Conservation (phyloP, 306 rosid species). For the Macrotyloma uniflorum region DNA sequence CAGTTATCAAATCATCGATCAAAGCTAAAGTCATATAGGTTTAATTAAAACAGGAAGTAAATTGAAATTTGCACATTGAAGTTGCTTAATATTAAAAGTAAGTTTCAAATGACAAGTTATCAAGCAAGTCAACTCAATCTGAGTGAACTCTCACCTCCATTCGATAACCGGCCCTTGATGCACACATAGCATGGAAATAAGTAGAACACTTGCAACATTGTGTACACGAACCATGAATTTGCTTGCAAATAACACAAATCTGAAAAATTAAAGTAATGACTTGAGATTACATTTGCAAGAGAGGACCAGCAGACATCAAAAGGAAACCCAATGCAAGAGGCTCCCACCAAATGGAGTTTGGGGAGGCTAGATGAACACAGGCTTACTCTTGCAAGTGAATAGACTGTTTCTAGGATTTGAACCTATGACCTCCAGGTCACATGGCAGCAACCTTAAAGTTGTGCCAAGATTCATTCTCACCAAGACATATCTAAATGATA, state of each 20-base stretch:
- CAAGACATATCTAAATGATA: constrained; percentile 28
- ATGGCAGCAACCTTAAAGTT: neutral
- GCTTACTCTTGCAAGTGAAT: neutral
- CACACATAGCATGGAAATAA: constrained; percentile 99
- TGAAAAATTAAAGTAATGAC: constrained; percentile 50
- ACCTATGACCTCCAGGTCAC: neutral
- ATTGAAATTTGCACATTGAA: constrained; percentile 26
- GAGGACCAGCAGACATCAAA: constrained; percentile 22
- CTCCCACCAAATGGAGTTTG: neutral
- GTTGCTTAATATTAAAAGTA: neutral
- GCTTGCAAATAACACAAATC: constrained; percentile 98
- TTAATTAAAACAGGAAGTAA: constrained; percentile 21
- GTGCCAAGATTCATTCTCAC: neutral
- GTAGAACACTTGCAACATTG: constrained; percentile 99
- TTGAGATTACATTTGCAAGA: constrained; percentile 37
- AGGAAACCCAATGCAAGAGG: neutral
- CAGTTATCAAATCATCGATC: constrained; percentile 11
- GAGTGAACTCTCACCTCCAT: constrained; percentile 80
- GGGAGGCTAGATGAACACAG: neutral
- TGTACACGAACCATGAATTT: constrained; percentile 97
- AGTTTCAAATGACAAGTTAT: constrained; percentile 15
- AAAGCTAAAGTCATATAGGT: neutral
- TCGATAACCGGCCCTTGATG: constrained; percentile 98
- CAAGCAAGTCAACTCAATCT: constrained; percentile 24
- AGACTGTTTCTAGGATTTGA: neutral